phyloP scores from a whole-genome alignment of 1,284 basidiomycete genomes.

The Ustilago lituana region DNA sequence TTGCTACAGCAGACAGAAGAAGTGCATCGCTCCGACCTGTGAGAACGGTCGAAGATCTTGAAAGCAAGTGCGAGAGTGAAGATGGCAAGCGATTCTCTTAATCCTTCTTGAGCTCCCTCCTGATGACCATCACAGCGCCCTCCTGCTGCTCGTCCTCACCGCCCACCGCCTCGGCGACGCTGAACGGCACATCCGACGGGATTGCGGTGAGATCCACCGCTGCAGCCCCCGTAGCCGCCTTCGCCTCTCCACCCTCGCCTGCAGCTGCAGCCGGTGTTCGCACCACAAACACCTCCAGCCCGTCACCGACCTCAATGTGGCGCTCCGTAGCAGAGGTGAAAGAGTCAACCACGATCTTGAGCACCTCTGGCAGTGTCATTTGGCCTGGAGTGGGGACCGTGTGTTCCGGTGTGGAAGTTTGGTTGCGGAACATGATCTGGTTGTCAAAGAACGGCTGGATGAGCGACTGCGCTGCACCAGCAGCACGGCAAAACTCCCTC shows the following conservation, averaged over 20 bases:
- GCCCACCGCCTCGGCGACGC: slow-evolving; percentile 60
- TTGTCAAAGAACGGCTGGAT: slow-evolving; percentile 66
- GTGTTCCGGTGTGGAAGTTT: slow-evolving; percentile 52
- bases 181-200: slow-evolving; percentile 39
- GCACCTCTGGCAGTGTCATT: slow-evolving; percentile 55
- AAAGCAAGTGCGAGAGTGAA: too few relatives aligned
- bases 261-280: slow-evolving; percentile 40
- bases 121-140: slow-evolving; percentile 63
- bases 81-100: too few relatives aligned
- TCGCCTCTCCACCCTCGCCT: neutral
- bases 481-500: slow-evolving; percentile 64
- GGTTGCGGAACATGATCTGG: slow-evolving; percentile 67
- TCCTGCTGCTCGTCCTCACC: slow-evolving; percentile 62
- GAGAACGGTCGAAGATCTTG: too few relatives aligned
- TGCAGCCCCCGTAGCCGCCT: slow-evolving; percentile 24
- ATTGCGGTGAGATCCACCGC: slow-evolving; percentile 46
- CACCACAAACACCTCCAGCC: slow-evolving; percentile 65
- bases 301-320: slow-evolving; percentile 67
- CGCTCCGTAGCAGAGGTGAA: slow-evolving; percentile 66
- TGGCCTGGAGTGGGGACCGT: slow-evolving; percentile 60
- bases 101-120: slow-evolving; percentile 66
- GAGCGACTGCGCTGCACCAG: slow-evolving; percentile 63
- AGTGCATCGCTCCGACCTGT: too few relatives aligned
- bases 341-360: slow-evolving; percentile 63
- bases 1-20: slow-evolving; percentile 11